phyloP scores from a whole-genome alignment of 768 basidiomycete genomes.

The Symmetrospora coprosmae region DNA sequence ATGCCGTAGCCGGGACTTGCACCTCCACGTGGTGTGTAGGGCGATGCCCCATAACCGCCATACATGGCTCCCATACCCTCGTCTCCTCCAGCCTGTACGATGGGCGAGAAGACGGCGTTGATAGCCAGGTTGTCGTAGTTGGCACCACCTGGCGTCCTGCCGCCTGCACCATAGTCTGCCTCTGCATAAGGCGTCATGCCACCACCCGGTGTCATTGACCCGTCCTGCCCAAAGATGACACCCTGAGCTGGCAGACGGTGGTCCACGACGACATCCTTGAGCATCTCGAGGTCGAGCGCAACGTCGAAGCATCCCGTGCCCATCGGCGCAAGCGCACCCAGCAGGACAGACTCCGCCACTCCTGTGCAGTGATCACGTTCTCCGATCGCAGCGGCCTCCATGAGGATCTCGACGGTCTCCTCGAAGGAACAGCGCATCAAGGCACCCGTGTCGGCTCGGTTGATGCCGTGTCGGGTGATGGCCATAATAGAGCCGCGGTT shows the following conservation, averaged over 20 bases:
- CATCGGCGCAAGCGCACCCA: constrained; percentile 99
- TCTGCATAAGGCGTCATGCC: constrained; percentile 76
- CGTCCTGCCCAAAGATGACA: constrained; percentile 49
- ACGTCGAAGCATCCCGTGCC: constrained; percentile 77
- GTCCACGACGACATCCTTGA: constrained; percentile 95
- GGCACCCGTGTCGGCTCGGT: constrained; percentile 95
- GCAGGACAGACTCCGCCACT: constrained; percentile 97
- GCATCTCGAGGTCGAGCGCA: constrained; percentile 88
- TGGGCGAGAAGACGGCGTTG: constrained; percentile 83
- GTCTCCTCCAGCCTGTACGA: constrained; percentile 61
- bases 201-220: constrained; percentile 45
- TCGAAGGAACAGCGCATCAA: constrained; percentile 98
- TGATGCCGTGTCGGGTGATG: constrained; percentile 98
- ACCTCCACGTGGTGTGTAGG: constrained; percentile 11
- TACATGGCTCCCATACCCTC: constrained; percentile 46
- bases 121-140: constrained; percentile 66
- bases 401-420: constrained; percentile 96
- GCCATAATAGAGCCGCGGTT: constrained; percentile 87
- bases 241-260: constrained; percentile 75
- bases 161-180: constrained; percentile 52
- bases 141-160: constrained; percentile 64
- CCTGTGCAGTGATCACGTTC: constrained; percentile 98
- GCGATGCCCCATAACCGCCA: constrained; percentile 26
- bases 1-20: constrained; percentile 50
- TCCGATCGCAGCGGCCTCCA: constrained; percentile 96